Conservation (phyloP, 2,329 filamentous ascomycete species). For the Clonostachys rhizophaga region DNA sequence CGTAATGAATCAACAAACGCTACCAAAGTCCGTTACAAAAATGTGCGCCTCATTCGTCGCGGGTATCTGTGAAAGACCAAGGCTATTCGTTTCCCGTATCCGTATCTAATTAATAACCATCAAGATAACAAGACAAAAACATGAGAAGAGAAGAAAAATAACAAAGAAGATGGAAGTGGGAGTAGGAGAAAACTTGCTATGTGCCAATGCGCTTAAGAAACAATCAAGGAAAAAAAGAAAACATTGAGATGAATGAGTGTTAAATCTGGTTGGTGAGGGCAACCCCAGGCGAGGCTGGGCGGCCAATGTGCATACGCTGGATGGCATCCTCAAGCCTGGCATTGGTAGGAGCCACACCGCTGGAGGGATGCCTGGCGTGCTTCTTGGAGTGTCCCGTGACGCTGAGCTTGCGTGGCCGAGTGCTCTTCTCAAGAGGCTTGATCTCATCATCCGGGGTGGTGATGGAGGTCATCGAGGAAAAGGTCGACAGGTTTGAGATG, state of each 20-base stretch:
- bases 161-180: too few species aligned
- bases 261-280: slow-evolving; percentile 16
- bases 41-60: too few species aligned
- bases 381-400: slow-evolving; percentile 13
- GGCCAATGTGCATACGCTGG: slow-evolving; percentile 17
- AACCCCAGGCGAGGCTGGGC: slow-evolving; percentile 16
- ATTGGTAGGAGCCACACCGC: slow-evolving; percentile 5
- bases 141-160: too few species aligned
- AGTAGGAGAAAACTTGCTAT: too few species aligned
- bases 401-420: slow-evolving; percentile 19
- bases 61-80: too few species aligned
- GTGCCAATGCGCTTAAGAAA: too few species aligned
- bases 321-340: slow-evolving; percentile 11
- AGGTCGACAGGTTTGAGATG: slow-evolving; percentile 9
- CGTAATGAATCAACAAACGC: too few species aligned
- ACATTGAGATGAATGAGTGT: background rate
- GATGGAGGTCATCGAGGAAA: slow-evolving; percentile 14
- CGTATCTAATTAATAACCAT: too few species aligned
- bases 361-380: slow-evolving; percentile 14
- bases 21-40: too few species aligned
- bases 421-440: slow-evolving; percentile 12
- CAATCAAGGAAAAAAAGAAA: too few species aligned
- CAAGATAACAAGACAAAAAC: too few species aligned
- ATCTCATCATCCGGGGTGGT: slow-evolving; percentile 4
- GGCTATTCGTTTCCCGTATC: too few species aligned